These are phyloP conservation scores for Paradendryphiella salina DNA, from an alignment of 2,329 filamentous ascomycete genomes.

Conservation along the genomic window DNA sequence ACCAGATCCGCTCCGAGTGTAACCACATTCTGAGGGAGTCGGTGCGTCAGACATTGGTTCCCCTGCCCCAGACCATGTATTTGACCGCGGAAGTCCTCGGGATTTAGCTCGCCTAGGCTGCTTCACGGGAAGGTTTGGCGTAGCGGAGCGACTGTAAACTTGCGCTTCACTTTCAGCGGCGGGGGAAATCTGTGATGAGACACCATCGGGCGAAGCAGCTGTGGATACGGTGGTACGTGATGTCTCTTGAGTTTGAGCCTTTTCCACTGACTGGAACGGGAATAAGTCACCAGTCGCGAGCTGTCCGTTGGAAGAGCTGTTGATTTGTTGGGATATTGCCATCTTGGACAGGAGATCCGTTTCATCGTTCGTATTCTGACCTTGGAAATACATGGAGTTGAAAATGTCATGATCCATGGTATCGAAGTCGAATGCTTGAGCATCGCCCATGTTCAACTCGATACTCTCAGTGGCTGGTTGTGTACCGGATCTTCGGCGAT, in stretches of 20 bases:
- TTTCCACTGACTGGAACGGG: slow-evolving; percentile 1
- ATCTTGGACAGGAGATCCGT: neutral
- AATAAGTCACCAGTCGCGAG: slow-evolving; percentile 4
- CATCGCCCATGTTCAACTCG: slow-evolving; percentile 20
- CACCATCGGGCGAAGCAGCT: slow-evolving; percentile 26
- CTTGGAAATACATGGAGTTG: slow-evolving; percentile 7
- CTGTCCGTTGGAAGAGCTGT: neutral
- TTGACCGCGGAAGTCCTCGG: slow-evolving; percentile 41
- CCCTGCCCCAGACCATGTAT: slow-evolving; percentile 45
- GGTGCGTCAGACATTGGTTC: slow-evolving; percentile 43
- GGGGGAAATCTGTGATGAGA: slow-evolving; percentile 22
- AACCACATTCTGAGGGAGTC: slow-evolving; percentile 25
- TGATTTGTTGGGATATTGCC: slow-evolving; percentile 3
- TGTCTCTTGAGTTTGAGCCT: slow-evolving; percentile 4
- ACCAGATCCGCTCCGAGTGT: slow-evolving; percentile 53
- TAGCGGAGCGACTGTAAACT: slow-evolving; percentile 31
- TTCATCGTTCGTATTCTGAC: slow-evolving; percentile 7
- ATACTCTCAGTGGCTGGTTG: slow-evolving; percentile 29
- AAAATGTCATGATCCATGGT: slow-evolving; percentile 14
- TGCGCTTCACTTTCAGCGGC: slow-evolving; percentile 23
- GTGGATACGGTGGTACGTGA: slow-evolving; percentile 14
- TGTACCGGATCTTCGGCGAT: slow-evolving; percentile 16
- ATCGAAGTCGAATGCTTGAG: slow-evolving; percentile 10
- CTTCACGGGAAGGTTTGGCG: slow-evolving; percentile 25
- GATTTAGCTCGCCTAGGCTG: slow-evolving; percentile 26